phyloP scores from a whole-genome alignment of 495 filamentous ascomycete species.

The Viridothelium virens region DNA sequence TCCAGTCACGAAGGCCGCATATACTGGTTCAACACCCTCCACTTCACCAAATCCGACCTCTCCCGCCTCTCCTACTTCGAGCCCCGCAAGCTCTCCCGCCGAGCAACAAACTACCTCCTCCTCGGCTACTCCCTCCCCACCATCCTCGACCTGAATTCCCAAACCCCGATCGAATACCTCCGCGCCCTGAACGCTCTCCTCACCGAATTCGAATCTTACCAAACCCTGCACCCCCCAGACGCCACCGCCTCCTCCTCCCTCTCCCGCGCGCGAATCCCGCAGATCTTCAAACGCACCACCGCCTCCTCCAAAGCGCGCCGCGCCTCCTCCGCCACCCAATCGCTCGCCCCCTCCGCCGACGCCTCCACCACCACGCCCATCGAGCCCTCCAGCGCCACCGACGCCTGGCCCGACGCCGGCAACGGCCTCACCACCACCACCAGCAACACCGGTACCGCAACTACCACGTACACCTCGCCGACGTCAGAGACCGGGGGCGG shows the following conservation, averaged over 20 bases:
- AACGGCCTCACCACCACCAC: constrained; percentile 15
- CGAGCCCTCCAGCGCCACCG: constrained; percentile 16
- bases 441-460: constrained; percentile 10
- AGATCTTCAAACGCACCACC: constrained; percentile 76
- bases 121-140: constrained; percentile 85
- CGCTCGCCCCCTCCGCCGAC: constrained; percentile 40
- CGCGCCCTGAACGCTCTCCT: constrained; percentile 79
- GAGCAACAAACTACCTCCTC: constrained; percentile 85
- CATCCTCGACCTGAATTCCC: constrained; percentile 75
- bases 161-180: constrained; percentile 73
- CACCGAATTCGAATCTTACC: constrained; percentile 85
- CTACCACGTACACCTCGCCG: constrained; percentile 1
- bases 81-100: constrained; percentile 67
- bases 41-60: constrained; percentile 79
- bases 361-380: constrained; percentile 22
- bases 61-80: constrained; percentile 78
- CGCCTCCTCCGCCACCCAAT: constrained; percentile 61
- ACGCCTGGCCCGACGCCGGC: constrained; percentile 13
- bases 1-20: constrained; percentile 80
- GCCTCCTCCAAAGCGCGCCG: constrained; percentile 61
- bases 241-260: constrained; percentile 63
- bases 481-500: neutral
- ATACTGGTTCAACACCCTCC: constrained; percentile 95
- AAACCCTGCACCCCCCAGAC: constrained; percentile 71
- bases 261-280: constrained; percentile 66